Percentiles rank a stretch among this genome's conserved stretches.
These are phyloP conservation scores for Murraya paniculata DNA, from an alignment of 345 rosid species.

Conservation along the genomic window DNA sequence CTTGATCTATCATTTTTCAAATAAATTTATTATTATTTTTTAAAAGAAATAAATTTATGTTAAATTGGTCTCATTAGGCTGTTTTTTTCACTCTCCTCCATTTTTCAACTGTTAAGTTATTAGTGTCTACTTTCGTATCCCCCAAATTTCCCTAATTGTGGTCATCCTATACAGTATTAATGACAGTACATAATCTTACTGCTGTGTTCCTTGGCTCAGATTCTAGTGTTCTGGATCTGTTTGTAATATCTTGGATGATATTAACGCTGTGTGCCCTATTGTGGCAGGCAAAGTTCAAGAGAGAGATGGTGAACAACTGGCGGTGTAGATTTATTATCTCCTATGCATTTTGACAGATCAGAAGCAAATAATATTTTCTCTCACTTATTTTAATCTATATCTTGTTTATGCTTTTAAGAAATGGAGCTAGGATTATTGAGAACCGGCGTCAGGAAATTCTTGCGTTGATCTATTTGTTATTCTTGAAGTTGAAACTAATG, in stretches of 20 bases:
- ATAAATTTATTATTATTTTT: neutral
- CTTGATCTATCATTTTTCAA: neutral
- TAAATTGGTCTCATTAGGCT: neutral
- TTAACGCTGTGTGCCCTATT: neutral
- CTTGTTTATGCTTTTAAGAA: conserved; percentile 34
- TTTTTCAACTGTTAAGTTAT: neutral
- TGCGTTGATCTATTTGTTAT: conserved; percentile 30
- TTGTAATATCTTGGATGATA: neutral
- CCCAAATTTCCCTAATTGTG: neutral
- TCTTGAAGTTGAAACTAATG: conserved; percentile 25
- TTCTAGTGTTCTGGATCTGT: neutral
- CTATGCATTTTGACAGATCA: conserved; percentile 25
- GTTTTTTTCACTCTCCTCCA: neutral
- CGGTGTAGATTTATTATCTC: conserved; percentile 21
- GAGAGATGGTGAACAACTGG: conserved; percentile 57
- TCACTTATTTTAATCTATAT: conserved; percentile 15
- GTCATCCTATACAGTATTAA: neutral
- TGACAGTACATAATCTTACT: neutral
- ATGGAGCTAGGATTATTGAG: conserved; percentile 43
- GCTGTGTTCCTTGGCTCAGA: too few relatives aligned
- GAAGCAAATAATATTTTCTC: conserved; percentile 41
- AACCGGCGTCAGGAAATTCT: conserved; percentile 22
- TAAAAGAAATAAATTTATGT: neutral
- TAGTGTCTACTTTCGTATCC: neutral
- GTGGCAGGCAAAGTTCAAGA: conserved; percentile 57